Conservation (phyloP, 1,284 basidiomycete species). For the Fomes fomentarius region DNA sequence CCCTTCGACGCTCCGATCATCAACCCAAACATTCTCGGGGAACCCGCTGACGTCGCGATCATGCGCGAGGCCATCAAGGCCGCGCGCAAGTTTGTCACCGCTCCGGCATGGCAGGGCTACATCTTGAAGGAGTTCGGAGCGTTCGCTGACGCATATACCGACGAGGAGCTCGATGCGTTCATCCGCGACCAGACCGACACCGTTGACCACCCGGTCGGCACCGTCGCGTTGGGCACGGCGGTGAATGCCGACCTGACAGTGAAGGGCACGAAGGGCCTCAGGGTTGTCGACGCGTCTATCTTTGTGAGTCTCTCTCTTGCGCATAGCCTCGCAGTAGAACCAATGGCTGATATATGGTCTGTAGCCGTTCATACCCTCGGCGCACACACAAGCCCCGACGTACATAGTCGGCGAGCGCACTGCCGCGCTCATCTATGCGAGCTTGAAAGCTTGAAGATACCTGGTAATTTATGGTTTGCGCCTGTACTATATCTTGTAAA, state of each 20-base stretch:
- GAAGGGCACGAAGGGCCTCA: constrained; percentile 29
- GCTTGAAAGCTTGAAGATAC: no score
- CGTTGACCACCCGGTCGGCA: constrained; percentile 15
- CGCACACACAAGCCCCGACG: constrained; percentile 9
- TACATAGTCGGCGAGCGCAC: constrained; percentile 17
- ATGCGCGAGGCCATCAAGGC: constrained; percentile 20
- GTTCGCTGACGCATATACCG: constrained; percentile 8
- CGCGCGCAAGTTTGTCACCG: constrained; percentile 20
- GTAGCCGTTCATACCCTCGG: constrained; percentile 16
- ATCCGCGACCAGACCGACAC: constrained; percentile 3
- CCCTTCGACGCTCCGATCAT: constrained; percentile 28
- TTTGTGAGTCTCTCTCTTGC: constrained; percentile 14
- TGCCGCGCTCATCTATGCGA: constrained; percentile 2
- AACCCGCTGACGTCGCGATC: constrained; percentile 22
- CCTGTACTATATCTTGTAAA: no score
- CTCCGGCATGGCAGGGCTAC: constrained; percentile 18
- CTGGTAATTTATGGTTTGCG: no score
- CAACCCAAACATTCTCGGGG: constrained; percentile 19
- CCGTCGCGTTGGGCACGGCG: constrained; percentile 24
- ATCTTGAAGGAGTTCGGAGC: constrained; percentile 5
- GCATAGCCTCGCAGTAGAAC: no score
- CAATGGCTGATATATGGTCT: neutral
- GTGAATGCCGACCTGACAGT: constrained; percentile 34
- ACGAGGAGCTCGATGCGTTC: constrained; percentile 14
- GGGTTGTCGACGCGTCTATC: constrained; percentile 26